Percentiles rank a stretch among this genome's conserved stretches.
These are phyloP conservation scores for Mortierella alpina DNA, from an alignment of 192 early-diverging fungal species.

Conservation along the genomic window DNA sequence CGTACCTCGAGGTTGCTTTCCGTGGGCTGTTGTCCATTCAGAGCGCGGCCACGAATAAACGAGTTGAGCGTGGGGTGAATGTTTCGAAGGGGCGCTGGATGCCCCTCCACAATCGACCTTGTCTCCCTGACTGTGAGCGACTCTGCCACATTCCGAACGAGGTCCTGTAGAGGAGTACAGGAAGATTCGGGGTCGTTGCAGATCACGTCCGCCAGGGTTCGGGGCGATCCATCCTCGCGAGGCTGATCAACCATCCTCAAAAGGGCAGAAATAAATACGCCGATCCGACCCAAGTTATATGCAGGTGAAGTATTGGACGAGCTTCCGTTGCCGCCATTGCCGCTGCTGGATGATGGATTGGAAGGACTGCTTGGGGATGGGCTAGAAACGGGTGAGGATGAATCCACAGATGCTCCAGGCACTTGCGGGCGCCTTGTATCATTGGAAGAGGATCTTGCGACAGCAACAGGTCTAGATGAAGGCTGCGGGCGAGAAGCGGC, in stretches of 20 bases:
- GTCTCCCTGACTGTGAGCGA: conserved; percentile 49
- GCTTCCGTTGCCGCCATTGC: conserved; percentile 1
- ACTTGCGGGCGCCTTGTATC: conserved; percentile 19
- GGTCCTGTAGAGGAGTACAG: conserved; percentile 30
- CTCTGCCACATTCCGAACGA: conserved; percentile 48
- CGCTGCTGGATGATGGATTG: conserved; percentile 15
- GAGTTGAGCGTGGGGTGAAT: conserved; percentile 39
- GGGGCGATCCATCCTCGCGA: conserved; percentile 49
- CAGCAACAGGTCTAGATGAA: neutral
- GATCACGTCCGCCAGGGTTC: conserved; percentile 49
- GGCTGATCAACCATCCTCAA: conserved; percentile 55
- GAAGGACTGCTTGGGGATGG: conserved; percentile 48
- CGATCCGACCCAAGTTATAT: conserved; percentile 53
- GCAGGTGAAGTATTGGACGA: conserved; percentile 20
- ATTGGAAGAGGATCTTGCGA: conserved; percentile 11
- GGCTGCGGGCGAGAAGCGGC: neutral
- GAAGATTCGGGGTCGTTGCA: conserved; percentile 40
- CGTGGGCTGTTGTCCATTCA: conserved; percentile 45
- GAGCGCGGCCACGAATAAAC: conserved; percentile 42
- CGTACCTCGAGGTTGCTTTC: conserved; percentile 51
- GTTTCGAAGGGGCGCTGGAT: conserved; percentile 45
- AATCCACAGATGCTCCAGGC: neutral
- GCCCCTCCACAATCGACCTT: conserved; percentile 42
- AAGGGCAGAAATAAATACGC: conserved; percentile 49
- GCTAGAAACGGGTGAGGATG: conserved; percentile 24